phyloP scores from a whole-genome alignment of 176 grass and related monocot genomes.

The Oryza meyeriana region DNA sequence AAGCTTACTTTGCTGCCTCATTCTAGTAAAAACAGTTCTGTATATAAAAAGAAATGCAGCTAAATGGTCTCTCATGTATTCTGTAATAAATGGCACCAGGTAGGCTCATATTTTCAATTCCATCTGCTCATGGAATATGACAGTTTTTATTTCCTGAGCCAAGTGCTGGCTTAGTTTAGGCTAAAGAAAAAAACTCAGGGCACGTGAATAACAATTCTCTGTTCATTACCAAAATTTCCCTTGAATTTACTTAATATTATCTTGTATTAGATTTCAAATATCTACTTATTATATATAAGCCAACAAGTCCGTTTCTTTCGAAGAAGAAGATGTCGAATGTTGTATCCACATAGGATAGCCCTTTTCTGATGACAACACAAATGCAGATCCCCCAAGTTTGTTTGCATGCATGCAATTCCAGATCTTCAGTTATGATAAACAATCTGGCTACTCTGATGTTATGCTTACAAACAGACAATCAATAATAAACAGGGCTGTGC shows the following conservation, averaged over 20 bases:
- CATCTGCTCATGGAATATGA: not conserved
- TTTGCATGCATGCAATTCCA: constrained; percentile 1
- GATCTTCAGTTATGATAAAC: constrained; percentile 6
- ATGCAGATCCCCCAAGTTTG: not conserved
- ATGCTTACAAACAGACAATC: not conserved
- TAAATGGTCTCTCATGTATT: not conserved
- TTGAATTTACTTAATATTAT: not conserved
- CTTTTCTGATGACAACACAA: constrained; percentile 14
- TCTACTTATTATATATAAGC: not conserved
- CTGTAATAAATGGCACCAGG: not conserved
- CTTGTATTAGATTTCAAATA: not conserved
- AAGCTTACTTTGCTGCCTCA: not conserved
- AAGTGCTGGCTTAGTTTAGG: not conserved
- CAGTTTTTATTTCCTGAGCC: not conserved
- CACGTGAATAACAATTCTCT: not conserved
- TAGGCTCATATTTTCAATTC: not conserved
- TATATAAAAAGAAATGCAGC: no score
- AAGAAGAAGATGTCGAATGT: not conserved
- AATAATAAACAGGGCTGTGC: not conserved
- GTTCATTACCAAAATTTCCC: not conserved
- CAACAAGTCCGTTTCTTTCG: not conserved
- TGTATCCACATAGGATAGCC: not conserved
- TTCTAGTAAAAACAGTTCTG: no score
- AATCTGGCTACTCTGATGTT: constrained; percentile 4
- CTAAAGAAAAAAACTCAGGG: not conserved